phyloP scores from a whole-genome alignment of 768 basidiomycete species.

The Leccinum aurantiacum region DNA sequence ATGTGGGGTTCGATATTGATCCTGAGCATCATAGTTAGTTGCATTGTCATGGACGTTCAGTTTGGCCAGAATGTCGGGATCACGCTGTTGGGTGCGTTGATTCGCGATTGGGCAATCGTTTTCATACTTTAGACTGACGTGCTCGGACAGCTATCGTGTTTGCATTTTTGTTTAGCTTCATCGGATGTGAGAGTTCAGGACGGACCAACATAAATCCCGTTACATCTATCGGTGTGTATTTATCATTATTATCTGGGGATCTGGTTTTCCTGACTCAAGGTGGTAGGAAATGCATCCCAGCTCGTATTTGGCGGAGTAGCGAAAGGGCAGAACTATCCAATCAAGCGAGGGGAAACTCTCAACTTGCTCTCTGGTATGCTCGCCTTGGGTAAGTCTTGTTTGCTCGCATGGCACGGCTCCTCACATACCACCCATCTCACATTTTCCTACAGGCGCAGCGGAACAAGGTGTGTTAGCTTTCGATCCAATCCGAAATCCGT shows the following conservation, averaged over 20 bases:
- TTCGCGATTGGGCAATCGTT: neutral
- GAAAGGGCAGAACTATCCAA: constrained; percentile 40
- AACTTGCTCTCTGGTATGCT: constrained; percentile 30
- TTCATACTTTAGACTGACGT: neutral
- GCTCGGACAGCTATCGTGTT: constrained; percentile 43
- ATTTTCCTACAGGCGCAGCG: constrained; percentile 14
- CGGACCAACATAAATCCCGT: constrained; percentile 64
- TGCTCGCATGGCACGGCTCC: neutral
- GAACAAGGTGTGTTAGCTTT: constrained; percentile 21
- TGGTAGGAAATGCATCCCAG: constrained; percentile 47
- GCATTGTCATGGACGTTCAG: constrained; percentile 52
- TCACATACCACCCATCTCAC: neutral
- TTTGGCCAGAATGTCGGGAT: constrained; percentile 52
- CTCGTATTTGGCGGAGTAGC: constrained; percentile 63
- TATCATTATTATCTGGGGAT: neutral
- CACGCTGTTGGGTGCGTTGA: constrained; percentile 22
- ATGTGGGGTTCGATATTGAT: constrained; percentile 58
- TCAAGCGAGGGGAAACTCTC: constrained; percentile 18
- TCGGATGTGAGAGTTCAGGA: constrained; percentile 61
- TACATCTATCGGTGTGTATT: constrained; percentile 44
- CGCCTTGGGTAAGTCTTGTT: constrained; percentile 14
- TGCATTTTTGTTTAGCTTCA: constrained; percentile 66
- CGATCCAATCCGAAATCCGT: neutral
- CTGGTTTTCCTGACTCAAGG: neutral
- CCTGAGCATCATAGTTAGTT: constrained; percentile 47